Evolutionary conservation across 345 rosid genomes (phyloP), one percentile per base, ranked within the genome.

Genomic region (Sapria himalayana): DNA sequence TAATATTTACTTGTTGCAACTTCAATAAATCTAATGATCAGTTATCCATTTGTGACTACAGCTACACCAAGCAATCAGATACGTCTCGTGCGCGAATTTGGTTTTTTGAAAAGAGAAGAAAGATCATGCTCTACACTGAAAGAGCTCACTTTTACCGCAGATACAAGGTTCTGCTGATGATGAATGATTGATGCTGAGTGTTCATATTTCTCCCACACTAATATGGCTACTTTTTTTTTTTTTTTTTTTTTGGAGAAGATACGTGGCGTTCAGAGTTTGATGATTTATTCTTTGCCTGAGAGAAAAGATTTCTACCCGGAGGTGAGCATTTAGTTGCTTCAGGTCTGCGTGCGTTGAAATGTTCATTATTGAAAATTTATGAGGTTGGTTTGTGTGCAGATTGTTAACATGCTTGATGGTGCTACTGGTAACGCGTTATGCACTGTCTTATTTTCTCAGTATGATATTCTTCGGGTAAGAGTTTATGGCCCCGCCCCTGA

Each of bases 261-360:
- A 39, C 94, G 94, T 37, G 94, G 98, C 33, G 64, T 82, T 48
- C 60, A 59, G 57, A 82, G 69, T 46, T 62, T 89, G 49, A 79
- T 89, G 9, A 54, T 89, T 37, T 89, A 82, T 60, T 89, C 94
- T 41, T 79, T 82, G 21, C 94, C 94, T 0, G 91, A 89, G 50
- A 61, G 93, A 51, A 89, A 82, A 59, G 94, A 89, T 66, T 82
- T 89, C 41, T 89, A 82, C 51, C 78, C 82, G 20, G 84, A 89
- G 91, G 98, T 72, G 48, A 65, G 69, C 29, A 29, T 31, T n/a
- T n/a, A n/a, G n/a, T n/a, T n/a, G n/a, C n/a, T n/a, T n/a, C n/a
- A n/a, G n/a, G n/a, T n/a, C n/a, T n/a, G n/a, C n/a, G n/a, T n/a
- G n/a, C n/a, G n/a, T n/a, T n/a, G n/a, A n/a, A n/a, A n/a, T n/a